Base-by-base conservation (phyloP, 2,329 filamentous ascomycete species). In the Pseudogymnoascus sp. region DNA sequence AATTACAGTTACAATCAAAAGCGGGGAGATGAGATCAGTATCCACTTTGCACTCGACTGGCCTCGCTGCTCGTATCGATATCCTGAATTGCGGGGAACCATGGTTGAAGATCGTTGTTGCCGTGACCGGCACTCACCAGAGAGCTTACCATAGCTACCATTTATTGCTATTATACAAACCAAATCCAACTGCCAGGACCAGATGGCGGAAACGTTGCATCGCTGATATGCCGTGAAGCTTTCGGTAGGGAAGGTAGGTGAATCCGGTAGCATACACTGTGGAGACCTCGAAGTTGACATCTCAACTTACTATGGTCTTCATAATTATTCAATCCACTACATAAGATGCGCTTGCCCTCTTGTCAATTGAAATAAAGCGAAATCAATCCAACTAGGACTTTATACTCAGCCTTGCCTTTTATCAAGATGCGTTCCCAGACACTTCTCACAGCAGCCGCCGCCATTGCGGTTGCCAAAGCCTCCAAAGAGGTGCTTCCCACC, bases 401-500 rank as follows among this genome's bases (percentile, higher is more conserved):
- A 11, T 46, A 23, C 42, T 46, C 11, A 25, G 21, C 42, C 21
- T 46, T 46, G 42, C 42, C 42, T 25, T 46, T 14, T 31, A 46
- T 46, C 42, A 46, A 46, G 11, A 46, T 46, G 42, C 42, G 42
- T 25, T 46, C 21, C 14, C 42, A 46, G 21, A 46, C 18, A 25
- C 21, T 46, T 25, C 42, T 46, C 42, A 46, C 12, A 12, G 42
- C 42, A 25, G 42, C 42, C 42, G 53, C 53, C 9, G 53, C 36
- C 34, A 34, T 38, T 59, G 53, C 53, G 14, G 25, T 38, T 3
- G 53, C 36, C 53, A 3, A 59, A 34, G 25, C 53, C 53, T 59
- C 18, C 61, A 46, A 46, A 12, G 42, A 46, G 5, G 21, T 46
- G 75, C 12, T 65, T 75, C 21, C 65, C 71, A 23, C 67, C 69